Evolutionary conservation across 208 protist genomes (phyloP).

Genomic region (Trypanosoma melophagium): DNA sequence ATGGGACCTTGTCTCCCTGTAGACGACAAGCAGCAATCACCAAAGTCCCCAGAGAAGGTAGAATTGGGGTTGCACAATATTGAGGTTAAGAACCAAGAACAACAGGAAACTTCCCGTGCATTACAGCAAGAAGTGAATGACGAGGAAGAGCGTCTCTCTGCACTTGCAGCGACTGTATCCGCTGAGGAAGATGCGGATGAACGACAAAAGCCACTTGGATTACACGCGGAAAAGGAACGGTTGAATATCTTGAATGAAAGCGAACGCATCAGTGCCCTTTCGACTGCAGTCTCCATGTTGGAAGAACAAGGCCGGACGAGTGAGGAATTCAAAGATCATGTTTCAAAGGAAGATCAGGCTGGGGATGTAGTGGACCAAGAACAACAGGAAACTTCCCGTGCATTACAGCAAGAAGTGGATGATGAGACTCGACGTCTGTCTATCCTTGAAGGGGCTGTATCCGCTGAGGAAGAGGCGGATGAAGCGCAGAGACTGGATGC

Average conservation of each 20-base stretch:
- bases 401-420: conserved; percentile 8
- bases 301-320: background rate
- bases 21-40: no score
- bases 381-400: background rate
- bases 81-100: no score
- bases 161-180: background rate
- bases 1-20: no score
- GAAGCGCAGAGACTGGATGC: background rate
- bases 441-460: background rate
- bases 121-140: background rate
- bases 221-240: background rate
- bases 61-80: no score
- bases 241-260: background rate
- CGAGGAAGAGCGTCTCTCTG: background rate
- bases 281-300: background rate
- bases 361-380: background rate
- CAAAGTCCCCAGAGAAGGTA: no score
- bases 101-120: no score
- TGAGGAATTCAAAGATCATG: background rate
- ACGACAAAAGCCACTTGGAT: conserved; percentile 1
- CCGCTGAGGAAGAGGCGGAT: background rate
- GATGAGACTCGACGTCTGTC: conserved; percentile 3
- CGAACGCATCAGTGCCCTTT: background rate
- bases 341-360: background rate
- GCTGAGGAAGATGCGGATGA: conserved; percentile 4